Evolutionary conservation across 2,329 filamentous ascomycete genomes (phyloP).

Genomic region (Microcyclospora pomicola): DNA sequence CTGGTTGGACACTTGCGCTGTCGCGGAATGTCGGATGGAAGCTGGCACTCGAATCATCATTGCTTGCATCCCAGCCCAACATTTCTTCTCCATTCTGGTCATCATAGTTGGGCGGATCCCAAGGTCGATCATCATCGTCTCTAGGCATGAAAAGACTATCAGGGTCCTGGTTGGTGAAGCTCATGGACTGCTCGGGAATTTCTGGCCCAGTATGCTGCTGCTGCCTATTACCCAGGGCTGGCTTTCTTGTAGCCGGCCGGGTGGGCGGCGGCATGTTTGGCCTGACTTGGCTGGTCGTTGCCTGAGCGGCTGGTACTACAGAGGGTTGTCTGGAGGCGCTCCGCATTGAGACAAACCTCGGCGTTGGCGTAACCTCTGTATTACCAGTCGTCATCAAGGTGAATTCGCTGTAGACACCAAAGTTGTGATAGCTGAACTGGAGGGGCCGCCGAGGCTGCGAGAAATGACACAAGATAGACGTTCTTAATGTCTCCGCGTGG

Average conservation of each 20-base stretch:
- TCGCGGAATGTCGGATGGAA: conserved; percentile 33
- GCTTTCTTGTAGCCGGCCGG: conserved; percentile 20
- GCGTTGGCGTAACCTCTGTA: conserved; percentile 5
- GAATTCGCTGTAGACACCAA: conserved; percentile 60
- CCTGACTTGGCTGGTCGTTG: conserved; percentile 2
- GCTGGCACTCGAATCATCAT: conserved; percentile 40
- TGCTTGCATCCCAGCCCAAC: conserved; percentile 61
- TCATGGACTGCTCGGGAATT: conserved; percentile 25
- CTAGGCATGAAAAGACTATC: conserved; percentile 58
- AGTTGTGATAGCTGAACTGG: conserved; percentile 55
- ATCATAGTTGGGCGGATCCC: conserved; percentile 57
- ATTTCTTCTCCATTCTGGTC: conserved; percentile 51
- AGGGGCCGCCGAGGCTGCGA: conserved; percentile 58
- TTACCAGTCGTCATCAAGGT: conserved; percentile 56
- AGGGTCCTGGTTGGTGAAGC: conserved; percentile 45
- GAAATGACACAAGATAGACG: conserved; percentile 54
- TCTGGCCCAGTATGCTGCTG: conserved; percentile 13
- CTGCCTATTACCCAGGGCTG: conserved; percentile 18
- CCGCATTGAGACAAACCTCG: conserved; percentile 27
- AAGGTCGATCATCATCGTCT: conserved; percentile 53
- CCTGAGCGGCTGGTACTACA: conserved; percentile 6
- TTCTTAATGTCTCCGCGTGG: conserved; percentile 56
- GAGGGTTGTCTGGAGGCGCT: conserved; percentile 15
- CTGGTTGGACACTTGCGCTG: conserved; percentile 16
- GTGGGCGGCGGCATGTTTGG: conserved; percentile 31